phyloP scores from a whole-genome alignment of 305 asterid genomes.

The Caryopteris hybrid region DNA sequence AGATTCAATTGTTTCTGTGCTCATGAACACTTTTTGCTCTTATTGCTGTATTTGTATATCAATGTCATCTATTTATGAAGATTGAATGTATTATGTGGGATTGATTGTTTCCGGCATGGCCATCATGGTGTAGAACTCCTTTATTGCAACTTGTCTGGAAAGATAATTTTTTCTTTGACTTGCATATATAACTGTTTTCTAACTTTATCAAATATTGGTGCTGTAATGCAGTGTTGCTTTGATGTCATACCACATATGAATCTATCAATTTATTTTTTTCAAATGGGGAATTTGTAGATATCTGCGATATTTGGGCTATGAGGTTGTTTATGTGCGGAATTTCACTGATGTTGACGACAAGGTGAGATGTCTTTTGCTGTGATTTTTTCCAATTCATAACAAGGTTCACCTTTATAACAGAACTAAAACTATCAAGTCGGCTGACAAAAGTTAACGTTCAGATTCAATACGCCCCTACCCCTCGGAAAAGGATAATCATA shows the following conservation, averaged over 20 bases:
- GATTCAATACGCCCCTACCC: not conserved
- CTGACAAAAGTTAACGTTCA: not conserved
- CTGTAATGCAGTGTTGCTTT: not conserved
- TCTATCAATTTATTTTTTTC: not conserved
- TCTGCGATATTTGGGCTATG: slow-evolving; percentile 68
- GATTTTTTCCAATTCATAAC: not conserved
- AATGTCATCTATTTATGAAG: too few species aligned
- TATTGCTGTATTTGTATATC: too few species aligned
- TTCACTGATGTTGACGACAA: slow-evolving; percentile 97
- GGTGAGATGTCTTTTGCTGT: slow-evolving; percentile 38
- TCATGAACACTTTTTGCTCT: not conserved
- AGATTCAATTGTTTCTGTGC: not conserved
- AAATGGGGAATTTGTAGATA: slow-evolving; percentile 37
- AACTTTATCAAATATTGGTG: not conserved
- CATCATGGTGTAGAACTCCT: not conserved
- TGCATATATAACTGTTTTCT: not conserved
- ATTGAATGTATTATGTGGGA: not conserved
- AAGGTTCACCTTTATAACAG: not conserved
- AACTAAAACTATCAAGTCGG: not conserved
- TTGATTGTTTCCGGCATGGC: not conserved
- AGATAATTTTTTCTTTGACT: not conserved
- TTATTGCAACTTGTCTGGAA: too few species aligned
- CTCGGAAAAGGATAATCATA: not conserved
- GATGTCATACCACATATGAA: not conserved
- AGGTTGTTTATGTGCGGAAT: slow-evolving; percentile 83